Percentiles rank a stretch among this genome's conserved stretches.
Conservation (phyloP, 805 yeast genomes). For the Candida maris region DNA sequence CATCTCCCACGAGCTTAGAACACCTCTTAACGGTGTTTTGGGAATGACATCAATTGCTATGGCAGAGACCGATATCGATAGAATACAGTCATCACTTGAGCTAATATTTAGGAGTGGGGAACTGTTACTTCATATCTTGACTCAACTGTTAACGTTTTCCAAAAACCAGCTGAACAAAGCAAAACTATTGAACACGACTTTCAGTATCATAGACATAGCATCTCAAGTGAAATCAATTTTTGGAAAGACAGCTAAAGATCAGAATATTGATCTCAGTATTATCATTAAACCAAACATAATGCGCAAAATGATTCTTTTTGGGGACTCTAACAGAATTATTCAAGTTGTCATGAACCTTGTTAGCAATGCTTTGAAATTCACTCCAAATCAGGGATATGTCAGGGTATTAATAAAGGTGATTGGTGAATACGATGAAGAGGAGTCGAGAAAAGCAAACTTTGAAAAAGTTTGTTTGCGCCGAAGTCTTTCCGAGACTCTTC, state of each 20-base stretch:
- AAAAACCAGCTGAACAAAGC: conserved; percentile 84
- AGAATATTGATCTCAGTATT: conserved; percentile 65
- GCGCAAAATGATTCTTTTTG: conserved; percentile 65
- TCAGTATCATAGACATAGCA: conserved; percentile 75
- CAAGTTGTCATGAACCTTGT: conserved; percentile 93
- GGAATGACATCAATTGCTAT: conserved; percentile 94
- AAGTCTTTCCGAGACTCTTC: conserved; percentile 3
- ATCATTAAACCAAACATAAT: conserved; percentile 56
- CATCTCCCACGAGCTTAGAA: conserved; percentile 89
- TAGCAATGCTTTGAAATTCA: conserved; percentile 86
- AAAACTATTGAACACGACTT: conserved; percentile 77
- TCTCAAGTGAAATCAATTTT: conserved; percentile 84
- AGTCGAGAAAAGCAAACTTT: conserved; percentile 40
- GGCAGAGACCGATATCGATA: conserved; percentile 70
- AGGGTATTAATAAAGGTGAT: conserved; percentile 56
- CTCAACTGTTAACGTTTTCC: conserved; percentile 89
- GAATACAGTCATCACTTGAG: conserved; percentile 71
- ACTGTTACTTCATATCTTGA: conserved; percentile 77
- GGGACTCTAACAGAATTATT: conserved; percentile 85
- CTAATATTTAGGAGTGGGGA: conserved; percentile 91
- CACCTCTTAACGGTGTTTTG: conserved; percentile 92
- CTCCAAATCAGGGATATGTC: conserved; percentile 85
- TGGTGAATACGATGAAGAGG: conserved; percentile 64
- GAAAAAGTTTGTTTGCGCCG: conserved; percentile 43
- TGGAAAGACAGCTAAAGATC: conserved; percentile 73